phyloP scores from a whole-genome alignment of 352 stramenopile species.

The Hyaloperonospora arabidopsidis region DNA sequence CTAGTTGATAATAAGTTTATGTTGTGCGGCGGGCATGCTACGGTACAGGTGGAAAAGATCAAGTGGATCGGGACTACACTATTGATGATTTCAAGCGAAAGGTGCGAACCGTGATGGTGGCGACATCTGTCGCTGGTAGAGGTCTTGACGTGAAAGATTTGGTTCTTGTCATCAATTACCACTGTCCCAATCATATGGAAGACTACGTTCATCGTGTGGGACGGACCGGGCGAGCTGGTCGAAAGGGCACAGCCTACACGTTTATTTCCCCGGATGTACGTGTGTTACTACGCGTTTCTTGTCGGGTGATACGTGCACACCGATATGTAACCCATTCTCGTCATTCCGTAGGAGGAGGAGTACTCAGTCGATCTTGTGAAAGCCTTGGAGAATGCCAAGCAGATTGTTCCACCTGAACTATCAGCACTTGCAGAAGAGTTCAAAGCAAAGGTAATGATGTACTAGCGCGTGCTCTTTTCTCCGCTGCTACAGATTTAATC shows the following conservation, averaged over 20 bases:
- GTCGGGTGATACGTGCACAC: background rate
- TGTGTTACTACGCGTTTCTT: constrained; percentile 2
- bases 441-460: constrained; percentile 83
- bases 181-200: constrained; percentile 98
- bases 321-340: constrained; percentile 9
- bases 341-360: constrained; percentile 86
- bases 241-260: constrained; percentile 97
- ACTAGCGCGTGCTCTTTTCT: background rate
- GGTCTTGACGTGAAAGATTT: constrained; percentile 98
- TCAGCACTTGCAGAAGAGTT: constrained; percentile 90
- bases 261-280: constrained; percentile 94
- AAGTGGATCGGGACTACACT: constrained; percentile 98
- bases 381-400: constrained; percentile 87
- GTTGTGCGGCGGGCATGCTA: constrained; percentile 2
- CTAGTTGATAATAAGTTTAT: constrained; percentile 5
- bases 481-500: background rate
- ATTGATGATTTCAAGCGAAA: constrained; percentile 99
- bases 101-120: constrained; percentile 88
- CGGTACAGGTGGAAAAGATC: constrained; percentile 92
- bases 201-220: constrained; percentile 99
- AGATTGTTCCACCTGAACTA: constrained; percentile 80
- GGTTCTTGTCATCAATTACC: constrained; percentile 99
- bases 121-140: constrained; percentile 94
- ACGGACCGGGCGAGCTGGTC: constrained; percentile 90
- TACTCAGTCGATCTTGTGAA: constrained; percentile 97